A percentile compares a stretch with the other conserved stretches of the same genome.
phyloP scores from a whole-genome alignment of 306 rosid genomes.

The Lathyrus aphaca region DNA sequence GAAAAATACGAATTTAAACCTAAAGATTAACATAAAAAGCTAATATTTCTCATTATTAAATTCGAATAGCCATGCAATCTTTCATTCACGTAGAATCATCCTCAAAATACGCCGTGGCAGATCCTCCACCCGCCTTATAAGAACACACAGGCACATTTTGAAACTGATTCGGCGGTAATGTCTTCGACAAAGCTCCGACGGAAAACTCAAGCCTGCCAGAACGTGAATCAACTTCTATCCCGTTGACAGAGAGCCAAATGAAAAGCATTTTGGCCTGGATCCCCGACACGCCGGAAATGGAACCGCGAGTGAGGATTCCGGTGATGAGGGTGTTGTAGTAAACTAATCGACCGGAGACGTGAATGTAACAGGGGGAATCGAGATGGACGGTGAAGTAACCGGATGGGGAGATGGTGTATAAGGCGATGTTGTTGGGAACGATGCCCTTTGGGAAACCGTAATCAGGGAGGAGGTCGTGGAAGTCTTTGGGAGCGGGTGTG shows the following conservation, averaged over 20 bases:
- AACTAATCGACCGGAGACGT: slow-evolving; percentile 44
- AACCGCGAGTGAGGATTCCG: slow-evolving; percentile 56
- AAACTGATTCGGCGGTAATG: slow-evolving; percentile 53
- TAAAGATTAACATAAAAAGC: too few relatives aligned
- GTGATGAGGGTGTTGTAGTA: slow-evolving; percentile 54
- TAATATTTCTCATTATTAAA: not conserved
- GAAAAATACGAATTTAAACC: too few relatives aligned
- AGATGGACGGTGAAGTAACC: slow-evolving; percentile 61
- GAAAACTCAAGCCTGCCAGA: slow-evolving; percentile 52
- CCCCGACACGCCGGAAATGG: slow-evolving; percentile 60
- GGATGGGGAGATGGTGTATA: slow-evolving; percentile 61
- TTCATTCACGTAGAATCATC: not conserved
- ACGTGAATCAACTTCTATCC: slow-evolving; percentile 43
- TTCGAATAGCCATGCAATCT: not conserved
- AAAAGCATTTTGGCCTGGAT: slow-evolving; percentile 67
- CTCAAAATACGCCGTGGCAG: not conserved
- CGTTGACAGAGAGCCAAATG: slow-evolving; percentile 65
- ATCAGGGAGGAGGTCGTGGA: slow-evolving; percentile 67
- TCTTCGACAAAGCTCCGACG: slow-evolving; percentile 65
- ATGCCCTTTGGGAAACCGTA: slow-evolving; percentile 78
- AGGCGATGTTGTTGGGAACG: slow-evolving; percentile 62
- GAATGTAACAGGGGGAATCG: slow-evolving; percentile 60
- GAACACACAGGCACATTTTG: slow-evolving; percentile 51
- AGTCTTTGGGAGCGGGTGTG: slow-evolving; percentile 19
- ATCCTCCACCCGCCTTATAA: slow-evolving; percentile 31